Evolutionary conservation across 2,329 filamentous ascomycete genomes (phyloP), one percentile per base, ranked within the genome.

Genomic region (Neonectria punicea): DNA sequence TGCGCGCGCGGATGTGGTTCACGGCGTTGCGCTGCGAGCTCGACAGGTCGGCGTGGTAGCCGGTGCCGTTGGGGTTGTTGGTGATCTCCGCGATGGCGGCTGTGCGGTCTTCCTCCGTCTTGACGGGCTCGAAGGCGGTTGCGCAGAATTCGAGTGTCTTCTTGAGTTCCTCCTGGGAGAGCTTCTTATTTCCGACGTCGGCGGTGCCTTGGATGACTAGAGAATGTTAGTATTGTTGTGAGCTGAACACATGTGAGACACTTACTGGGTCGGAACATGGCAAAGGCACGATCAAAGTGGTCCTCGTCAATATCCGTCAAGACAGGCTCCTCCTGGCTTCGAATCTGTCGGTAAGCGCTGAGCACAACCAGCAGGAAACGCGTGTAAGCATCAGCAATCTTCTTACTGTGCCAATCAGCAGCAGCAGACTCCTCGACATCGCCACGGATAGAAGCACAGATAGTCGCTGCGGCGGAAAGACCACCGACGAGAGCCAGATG

Each of bases 401-500:
- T 85, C 50, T 77, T 78, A 0, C 75, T 75, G 68, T 86, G 83
- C 85, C 79, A 81, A 6, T 67, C 60, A n/a, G 74, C 75, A 0
- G 81, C 82, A 4, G 58, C 67, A 3, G 53, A 9, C 71, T 86
- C 83, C 50, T 71, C 66, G 43, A 70, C 76, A 8, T 86, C 72
- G 1, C 81, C 82, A 16, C 74, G 73, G 5, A 77, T 74, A 0
- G 77, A 68, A 0, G 83, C 82, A 4, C 70, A 69, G 18, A 86
- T 84, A 0, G 83, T 82, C 1, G 73, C 74, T 1, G 83, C 83
- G 0, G 84, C 83, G 1, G 83, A 82, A 0, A 86, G 76, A 4
- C 74, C 83, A 16, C 79, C 74, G 0, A 75, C 64, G 0, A 85
- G 39, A 1, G 84, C 84, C 1, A 86, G 72, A 64, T 86, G 83